These are phyloP conservation scores for Phascolomyces articulosus DNA, from an alignment of 371 early-diverging fungal genomes.

Conservation along the genomic window DNA sequence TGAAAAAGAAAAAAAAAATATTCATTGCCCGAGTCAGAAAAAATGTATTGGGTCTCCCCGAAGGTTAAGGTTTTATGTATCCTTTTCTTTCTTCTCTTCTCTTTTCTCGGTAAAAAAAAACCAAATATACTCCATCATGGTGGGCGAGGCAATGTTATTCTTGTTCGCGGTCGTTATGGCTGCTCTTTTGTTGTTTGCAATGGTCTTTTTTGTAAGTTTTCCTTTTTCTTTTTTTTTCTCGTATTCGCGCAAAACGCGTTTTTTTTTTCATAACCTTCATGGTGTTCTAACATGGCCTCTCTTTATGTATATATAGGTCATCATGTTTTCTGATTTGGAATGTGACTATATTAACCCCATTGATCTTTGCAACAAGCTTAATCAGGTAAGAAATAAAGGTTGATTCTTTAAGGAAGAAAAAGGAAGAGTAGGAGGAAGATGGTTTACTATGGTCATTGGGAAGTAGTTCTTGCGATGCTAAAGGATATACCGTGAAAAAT, in stretches of 20 bases:
- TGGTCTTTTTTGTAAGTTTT: constrained; percentile 87
- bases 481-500: neutral
- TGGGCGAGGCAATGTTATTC: constrained; percentile 79
- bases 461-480: too few relatives aligned
- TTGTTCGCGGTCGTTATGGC: constrained; percentile 90
- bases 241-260: neutral
- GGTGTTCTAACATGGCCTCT: too few relatives aligned
- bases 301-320: constrained; percentile 66
- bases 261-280: too few relatives aligned
- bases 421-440: too few relatives aligned
- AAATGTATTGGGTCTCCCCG: too few relatives aligned
- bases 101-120: neutral
- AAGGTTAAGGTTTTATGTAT: neutral
- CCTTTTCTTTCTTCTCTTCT: neutral
- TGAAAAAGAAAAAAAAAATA: too few relatives aligned
- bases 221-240: neutral
- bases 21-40: too few relatives aligned
- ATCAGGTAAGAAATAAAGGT: constrained; percentile 66
- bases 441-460: too few relatives aligned
- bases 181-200: constrained; percentile 87
- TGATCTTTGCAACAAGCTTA: constrained; percentile 93
- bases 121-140: constrained; percentile 43
- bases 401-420: too few relatives aligned
- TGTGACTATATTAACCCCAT: constrained; percentile 98
- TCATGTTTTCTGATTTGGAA: constrained; percentile 92